Evolutionary conservation across 148 eudicot genomes (phyloP).

Genomic region (Amaranthus cruentus): DNA sequence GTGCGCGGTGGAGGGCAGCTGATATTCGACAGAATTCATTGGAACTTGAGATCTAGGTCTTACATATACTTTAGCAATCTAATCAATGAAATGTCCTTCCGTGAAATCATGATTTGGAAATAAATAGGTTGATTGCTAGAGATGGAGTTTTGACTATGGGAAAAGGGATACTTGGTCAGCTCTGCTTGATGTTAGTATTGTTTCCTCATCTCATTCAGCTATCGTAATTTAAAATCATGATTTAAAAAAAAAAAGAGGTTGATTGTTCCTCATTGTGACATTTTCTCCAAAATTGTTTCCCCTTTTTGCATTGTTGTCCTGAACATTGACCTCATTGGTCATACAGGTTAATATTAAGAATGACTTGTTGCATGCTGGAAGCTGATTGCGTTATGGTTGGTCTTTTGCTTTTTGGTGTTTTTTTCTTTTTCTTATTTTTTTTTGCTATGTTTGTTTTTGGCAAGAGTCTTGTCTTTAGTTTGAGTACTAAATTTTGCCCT

Average conservation of each 20-base stretch:
- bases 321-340: neutral
- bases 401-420: too few species aligned
- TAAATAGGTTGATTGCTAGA: neutral
- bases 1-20: too few species aligned
- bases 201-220: neutral
- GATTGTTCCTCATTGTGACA: neutral
- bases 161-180: neutral
- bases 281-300: neutral
- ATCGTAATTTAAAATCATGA: neutral
- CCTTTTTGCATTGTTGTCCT: neutral
- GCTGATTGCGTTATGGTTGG: neutral
- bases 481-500: neutral
- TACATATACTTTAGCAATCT: neutral
- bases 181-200: neutral
- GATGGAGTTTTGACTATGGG: neutral
- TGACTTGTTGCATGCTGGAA: neutral
- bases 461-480: neutral
- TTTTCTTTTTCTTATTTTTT: too few species aligned
- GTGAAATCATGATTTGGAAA: neutral
- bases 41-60: neutral
- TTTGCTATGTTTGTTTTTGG: too few species aligned
- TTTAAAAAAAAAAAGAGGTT: neutral
- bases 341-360: neutral
- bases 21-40: neutral
- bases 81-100: neutral